phyloP scores from a whole-genome alignment of 78 protist species.

The Protostelium mycophagum region DNA sequence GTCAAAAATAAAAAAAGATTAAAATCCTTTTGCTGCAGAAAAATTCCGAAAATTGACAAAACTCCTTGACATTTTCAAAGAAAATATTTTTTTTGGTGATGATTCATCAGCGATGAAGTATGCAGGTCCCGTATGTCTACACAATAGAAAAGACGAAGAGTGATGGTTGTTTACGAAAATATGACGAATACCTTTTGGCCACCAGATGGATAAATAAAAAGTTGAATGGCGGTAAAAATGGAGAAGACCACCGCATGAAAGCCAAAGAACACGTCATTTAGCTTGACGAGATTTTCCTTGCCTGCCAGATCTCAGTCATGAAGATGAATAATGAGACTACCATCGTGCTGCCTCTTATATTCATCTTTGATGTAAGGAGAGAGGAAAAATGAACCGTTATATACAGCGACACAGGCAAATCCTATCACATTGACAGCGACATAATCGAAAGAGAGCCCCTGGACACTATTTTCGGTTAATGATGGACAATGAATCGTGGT shows the following conservation, averaged over 20 bases:
- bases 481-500: not conserved
- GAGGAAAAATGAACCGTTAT: not conserved
- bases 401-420: not conserved
- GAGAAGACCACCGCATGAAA: constrained; percentile 41
- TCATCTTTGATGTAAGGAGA: not conserved
- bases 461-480: not conserved
- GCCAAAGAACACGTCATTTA: constrained; percentile 48
- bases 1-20: too few species aligned
- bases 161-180: too few species aligned
- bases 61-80: too few species aligned
- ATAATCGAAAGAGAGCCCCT: not conserved
- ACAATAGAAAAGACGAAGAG: too few species aligned
- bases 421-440: not conserved
- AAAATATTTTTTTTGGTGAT: too few species aligned
- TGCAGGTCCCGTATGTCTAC: too few species aligned
- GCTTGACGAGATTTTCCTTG: not conserved
- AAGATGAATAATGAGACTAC: not conserved
- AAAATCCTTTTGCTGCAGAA: too few species aligned
- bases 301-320: not conserved
- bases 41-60: too few species aligned
- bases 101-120: too few species aligned
- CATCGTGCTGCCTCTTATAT: not conserved
- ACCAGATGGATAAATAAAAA: constrained; percentile 20
- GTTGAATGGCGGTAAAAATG: constrained; percentile 2
- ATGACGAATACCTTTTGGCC: too few species aligned